Evolutionary conservation across 2,329 filamentous ascomycete genomes (phyloP).

Genomic region (Colletotrichum melonis): DNA sequence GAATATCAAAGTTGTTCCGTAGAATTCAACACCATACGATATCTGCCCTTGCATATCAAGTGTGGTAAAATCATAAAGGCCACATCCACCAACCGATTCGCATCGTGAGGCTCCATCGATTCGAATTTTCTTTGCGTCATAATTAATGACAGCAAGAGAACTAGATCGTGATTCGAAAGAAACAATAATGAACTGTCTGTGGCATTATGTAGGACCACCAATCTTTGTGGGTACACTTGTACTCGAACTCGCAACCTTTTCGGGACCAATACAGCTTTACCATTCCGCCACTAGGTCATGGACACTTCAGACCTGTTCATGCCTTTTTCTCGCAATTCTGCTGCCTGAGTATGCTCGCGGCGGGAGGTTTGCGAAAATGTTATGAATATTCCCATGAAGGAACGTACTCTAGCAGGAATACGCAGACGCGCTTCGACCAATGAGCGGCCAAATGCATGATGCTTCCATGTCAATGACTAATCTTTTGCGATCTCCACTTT

Average conservation of each 20-base stretch:
- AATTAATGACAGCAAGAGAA: background rate
- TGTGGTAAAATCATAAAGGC: no score
- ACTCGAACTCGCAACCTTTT: background rate
- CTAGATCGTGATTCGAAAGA: no score
- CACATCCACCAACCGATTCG: no score
- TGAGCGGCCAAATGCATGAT: constrained; percentile 15
- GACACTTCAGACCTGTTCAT: background rate
- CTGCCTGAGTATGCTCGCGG: background rate
- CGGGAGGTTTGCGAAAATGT: background rate
- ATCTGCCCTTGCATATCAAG: no score
- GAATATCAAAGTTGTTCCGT: no score
- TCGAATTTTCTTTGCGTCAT: no score
- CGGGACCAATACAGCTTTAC: background rate
- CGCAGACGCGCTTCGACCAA: background rate
- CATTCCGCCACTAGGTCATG: background rate
- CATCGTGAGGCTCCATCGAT: no score
- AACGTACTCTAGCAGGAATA: background rate
- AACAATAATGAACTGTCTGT: background rate
- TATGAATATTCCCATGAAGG: background rate
- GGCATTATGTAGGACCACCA: background rate
- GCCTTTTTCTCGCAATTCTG: background rate
- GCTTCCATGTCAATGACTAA: constrained; percentile 23
- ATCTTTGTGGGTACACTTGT: background rate
- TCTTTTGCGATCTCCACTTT: background rate
- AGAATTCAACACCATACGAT: no score